Evolutionary conservation across 345 rosid species (phyloP), one percentile per base, ranked within the genome.

Genomic region (Sisymbrium irio): DNA sequence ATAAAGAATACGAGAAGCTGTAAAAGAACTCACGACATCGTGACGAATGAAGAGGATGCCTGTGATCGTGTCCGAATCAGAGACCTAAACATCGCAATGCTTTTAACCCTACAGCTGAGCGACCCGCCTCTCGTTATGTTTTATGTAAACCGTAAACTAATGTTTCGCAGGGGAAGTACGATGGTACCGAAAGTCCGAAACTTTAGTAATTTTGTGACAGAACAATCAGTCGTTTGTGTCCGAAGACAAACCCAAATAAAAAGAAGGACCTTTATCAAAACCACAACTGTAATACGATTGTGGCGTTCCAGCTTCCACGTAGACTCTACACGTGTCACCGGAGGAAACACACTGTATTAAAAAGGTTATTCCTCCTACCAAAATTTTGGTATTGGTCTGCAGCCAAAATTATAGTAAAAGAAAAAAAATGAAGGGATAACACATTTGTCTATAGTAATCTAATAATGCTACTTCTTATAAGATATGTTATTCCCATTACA

Each of bases 51-150:
- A 68, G 66, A 69, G 17, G 76, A 64, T 1, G 60, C 40, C 1
- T 42, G 75, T 44, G 80, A 71, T 57, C 80, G 62, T 71, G 54
- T 49, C 67, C 76, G 76, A 65, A 71, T 17, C 57, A 77, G 77
- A 65, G 80, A 77, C 56, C 80, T 71, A 15, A 77, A 47, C 80
- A 77, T 77, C 32, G 40, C 35, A 6, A 14, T 22, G 4, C 58
- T 11, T 46, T 2, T 17, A 20, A 19, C 41, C 70, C 49, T 6
- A 41, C 17, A 10, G 57, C 65, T 65, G 12, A 42, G 70, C 18
- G 40, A 37, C 59, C 45, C 59, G 35, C 12, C 4, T 36, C 12
- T 36, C 40, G 40, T 2, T 2, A 7, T 35, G 9, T 35, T 33
- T 33, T 6, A 0, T 33, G 0, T 30, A 33, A 33, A 6, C 36